phyloP scores from a whole-genome alignment of 192 early-diverging fungal species.

The Gryganskiella cystojenkinii region DNA sequence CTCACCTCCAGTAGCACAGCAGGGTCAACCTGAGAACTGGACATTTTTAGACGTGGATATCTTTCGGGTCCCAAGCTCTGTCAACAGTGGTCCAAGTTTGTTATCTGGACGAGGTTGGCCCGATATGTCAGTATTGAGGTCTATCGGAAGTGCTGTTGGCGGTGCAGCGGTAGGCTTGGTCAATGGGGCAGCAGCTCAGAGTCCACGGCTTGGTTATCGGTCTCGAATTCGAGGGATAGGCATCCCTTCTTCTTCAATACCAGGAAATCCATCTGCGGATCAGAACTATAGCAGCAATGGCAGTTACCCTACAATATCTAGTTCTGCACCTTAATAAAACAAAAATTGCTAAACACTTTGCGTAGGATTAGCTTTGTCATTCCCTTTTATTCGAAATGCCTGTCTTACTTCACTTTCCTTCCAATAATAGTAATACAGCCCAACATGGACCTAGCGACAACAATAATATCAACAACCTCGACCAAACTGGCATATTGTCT shows the following conservation, averaged over 20 bases:
- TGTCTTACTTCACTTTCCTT: too few species aligned
- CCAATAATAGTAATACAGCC: too few species aligned
- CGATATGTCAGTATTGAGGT: constrained; percentile 33
- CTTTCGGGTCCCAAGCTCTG: constrained; percentile 25
- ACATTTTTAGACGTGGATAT: constrained; percentile 47
- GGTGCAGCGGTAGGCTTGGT: constrained; percentile 43
- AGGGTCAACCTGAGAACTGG: constrained; percentile 43
- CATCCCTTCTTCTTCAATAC: not conserved
- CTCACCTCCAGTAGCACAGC: not conserved
- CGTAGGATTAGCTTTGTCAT: too few species aligned
- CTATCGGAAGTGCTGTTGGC: constrained; percentile 41
- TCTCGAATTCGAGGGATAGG: not conserved
- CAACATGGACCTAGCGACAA: too few species aligned
- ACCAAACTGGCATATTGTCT: too few species aligned
- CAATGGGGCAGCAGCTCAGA: constrained; percentile 16
- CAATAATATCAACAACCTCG: too few species aligned
- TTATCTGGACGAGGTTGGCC: constrained; percentile 39
- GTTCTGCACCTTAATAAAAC: constrained; percentile 26
- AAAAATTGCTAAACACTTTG: too few species aligned
- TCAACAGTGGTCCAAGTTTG: constrained; percentile 17
- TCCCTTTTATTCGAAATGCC: too few species aligned
- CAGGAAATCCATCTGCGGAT: not conserved
- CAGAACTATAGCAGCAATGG: too few species aligned
- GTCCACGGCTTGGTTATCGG: constrained; percentile 2
- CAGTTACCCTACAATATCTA: constrained; percentile 18